Evolutionary conservation across 2,329 filamentous ascomycete genomes (phyloP), one percentile per base, ranked within the genome.

Genomic region (Colletotrichum siamense): DNA sequence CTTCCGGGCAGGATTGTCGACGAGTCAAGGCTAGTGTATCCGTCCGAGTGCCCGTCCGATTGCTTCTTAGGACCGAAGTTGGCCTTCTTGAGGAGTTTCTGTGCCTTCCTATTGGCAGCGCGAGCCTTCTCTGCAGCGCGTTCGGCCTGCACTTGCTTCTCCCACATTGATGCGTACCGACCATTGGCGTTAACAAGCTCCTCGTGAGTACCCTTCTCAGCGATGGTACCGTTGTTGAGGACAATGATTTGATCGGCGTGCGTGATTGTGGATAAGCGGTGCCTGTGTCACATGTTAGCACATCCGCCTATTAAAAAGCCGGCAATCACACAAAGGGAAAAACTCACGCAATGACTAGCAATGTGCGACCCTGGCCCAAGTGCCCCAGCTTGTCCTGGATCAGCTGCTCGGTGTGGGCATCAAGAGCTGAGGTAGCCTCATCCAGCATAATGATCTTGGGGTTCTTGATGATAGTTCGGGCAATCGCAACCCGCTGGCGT

Each of bases 401-500:
- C 82, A 98, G 94, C 83, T 98, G 95, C 84, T 98, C 96, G 0
- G 96, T 98, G 79, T 97, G 95, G 0, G 95, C 96, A 83, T 98
- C 96, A 34, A 98, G 88, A 12, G 96, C 96, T 39, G 96, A 96
- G 2, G 96, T 98, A 15, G 96, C 96, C 85, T 98, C 96, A 83
- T 98, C 96, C 52, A 98, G 89, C 86, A 98, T 94, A 82, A 98
- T 98, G 81, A 98, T 96, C 68, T 94, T 93, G 2, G 96, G 96
- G 79, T 98, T 92, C 85, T 98, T 98, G 79, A 98, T 89, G 78
- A 98, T 97, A 1, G 96, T 98, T 70, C 96, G 93, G 24, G 96
- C 96, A 84, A 98, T 98, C 5, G 96, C 96, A 64, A 98, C 95
- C 68, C 96, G 93, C 84, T 98, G 96, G 84, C 98, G 98, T 85